Percentiles rank a stretch among this genome's conserved stretches.
Evolutionary conservation across 2,329 filamentous ascomycete species (phyloP).

Genomic region (Tolypocladium nubicola): DNA sequence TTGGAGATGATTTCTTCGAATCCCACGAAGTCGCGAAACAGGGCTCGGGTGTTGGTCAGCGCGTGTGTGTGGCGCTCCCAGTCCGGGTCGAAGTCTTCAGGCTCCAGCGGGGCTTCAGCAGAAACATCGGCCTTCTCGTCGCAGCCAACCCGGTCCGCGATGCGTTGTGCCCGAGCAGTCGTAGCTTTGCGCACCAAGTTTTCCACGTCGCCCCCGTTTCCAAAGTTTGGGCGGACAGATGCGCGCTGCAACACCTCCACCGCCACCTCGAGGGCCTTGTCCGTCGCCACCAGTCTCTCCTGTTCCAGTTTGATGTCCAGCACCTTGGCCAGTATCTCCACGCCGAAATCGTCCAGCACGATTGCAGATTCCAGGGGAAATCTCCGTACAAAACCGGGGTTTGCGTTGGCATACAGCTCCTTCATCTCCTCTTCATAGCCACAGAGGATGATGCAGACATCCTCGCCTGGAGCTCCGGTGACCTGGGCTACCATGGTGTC

Average conservation of each 20-base stretch:
- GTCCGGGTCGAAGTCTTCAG: too few species aligned
- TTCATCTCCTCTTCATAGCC: slow-evolving; percentile 63
- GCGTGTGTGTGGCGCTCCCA: too few species aligned
- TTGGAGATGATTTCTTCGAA: slow-evolving; percentile 41
- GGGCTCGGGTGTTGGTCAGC: too few species aligned
- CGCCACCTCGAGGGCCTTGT: slow-evolving; percentile 4
- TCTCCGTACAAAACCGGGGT: slow-evolving; percentile 56
- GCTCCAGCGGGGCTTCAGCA: too few species aligned
- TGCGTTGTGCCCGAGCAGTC: too few species aligned
- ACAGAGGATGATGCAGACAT: slow-evolving; percentile 60
- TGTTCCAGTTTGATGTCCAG: slow-evolving; percentile 52
- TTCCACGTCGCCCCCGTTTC: too few species aligned
- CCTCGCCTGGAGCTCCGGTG: slow-evolving; percentile 58
- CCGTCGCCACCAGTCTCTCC: slow-evolving; percentile 41
- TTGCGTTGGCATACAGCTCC: slow-evolving; percentile 62
- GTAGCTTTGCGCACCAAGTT: too few species aligned
- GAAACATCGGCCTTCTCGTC: too few species aligned
- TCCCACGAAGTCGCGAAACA: too few species aligned
- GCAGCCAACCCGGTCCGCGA: too few species aligned
- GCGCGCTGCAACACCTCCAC: too few species aligned
- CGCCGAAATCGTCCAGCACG: slow-evolving; percentile 55
- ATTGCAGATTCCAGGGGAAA: slow-evolving; percentile 58
- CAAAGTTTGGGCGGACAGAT: too few species aligned
- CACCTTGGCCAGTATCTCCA: slow-evolving; percentile 47
- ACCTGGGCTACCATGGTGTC: slow-evolving; percentile 68